Conservation (phyloP, 306 rosid genomes). For the Trifolium dubium region DNA sequence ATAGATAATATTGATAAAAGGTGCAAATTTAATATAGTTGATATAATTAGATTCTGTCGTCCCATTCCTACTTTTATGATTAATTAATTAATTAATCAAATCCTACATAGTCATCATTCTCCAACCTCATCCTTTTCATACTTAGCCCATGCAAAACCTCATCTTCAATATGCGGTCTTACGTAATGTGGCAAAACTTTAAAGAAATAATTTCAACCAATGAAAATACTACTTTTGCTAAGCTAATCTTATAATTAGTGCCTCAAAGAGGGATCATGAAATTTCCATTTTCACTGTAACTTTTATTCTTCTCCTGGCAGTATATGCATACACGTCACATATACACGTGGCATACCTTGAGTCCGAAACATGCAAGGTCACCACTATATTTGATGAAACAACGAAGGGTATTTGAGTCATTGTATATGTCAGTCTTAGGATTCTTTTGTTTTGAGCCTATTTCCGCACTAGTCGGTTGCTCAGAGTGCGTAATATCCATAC, state of each 20-base stretch:
- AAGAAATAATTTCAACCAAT: slow-evolving; percentile 27
- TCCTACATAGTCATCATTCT: not conserved
- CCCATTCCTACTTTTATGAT: slow-evolving; percentile 1
- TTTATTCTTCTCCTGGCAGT: not conserved
- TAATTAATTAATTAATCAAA: not conserved
- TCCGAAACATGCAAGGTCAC: slow-evolving; percentile 41
- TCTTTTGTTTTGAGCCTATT: slow-evolving; percentile 37
- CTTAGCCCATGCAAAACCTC: slow-evolving; percentile 20
- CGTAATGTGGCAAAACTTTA: not conserved
- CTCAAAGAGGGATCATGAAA: slow-evolving; percentile 38
- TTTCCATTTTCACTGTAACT: slow-evolving; percentile 33
- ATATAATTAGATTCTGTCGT: not conserved
- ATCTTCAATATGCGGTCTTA: slow-evolving; percentile 35
- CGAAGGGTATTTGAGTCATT: slow-evolving; percentile 52
- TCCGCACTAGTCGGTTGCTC: slow-evolving; percentile 44
- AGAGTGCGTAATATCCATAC: not conserved
- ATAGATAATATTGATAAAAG: not conserved
- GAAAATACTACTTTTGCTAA: not conserved
- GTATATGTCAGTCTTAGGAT: slow-evolving; percentile 28
- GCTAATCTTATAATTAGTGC: not conserved
- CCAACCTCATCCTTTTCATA: not conserved
- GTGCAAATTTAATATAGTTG: not conserved
- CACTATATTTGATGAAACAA: not conserved
- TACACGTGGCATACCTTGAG: slow-evolving; percentile 48
- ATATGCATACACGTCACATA: slow-evolving; percentile 29